Evolutionary conservation across 148 eudicot species (phyloP).

Genomic region (Salicornia ramosissima): DNA sequence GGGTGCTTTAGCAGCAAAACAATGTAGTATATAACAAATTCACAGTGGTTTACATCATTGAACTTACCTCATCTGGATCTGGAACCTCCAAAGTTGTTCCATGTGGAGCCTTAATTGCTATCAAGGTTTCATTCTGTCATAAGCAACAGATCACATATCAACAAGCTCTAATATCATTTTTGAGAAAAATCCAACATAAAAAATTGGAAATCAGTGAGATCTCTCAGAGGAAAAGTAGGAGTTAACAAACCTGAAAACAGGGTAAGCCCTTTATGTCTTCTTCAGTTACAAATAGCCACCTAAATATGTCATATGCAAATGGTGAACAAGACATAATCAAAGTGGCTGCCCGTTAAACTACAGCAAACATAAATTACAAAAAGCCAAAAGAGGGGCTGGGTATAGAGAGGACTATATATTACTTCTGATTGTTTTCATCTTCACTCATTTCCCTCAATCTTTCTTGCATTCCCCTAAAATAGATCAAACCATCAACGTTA

Average conservation of each 20-base stretch:
- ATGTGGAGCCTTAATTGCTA: constrained; percentile 99
- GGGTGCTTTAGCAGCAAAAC: constrained; percentile 10
- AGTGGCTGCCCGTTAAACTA: neutral
- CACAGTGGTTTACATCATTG: neutral
- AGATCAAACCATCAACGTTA: constrained; percentile 24
- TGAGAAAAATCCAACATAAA: neutral
- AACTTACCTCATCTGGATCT: constrained; percentile 76
- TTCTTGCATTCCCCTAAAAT: constrained; percentile 87
- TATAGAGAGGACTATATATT: constrained; percentile 11
- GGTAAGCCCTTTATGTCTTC: constrained; percentile 87
- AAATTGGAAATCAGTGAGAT: neutral
- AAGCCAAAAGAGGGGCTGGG: neutral
- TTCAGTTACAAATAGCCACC: constrained; percentile 97
- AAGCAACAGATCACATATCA: constrained; percentile 17
- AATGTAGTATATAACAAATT: neutral
- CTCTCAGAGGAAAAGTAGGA: neutral
- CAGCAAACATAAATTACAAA: constrained; percentile 9
- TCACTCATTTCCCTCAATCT: constrained; percentile 79
- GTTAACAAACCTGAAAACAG: constrained; percentile 72
- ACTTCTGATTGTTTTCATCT: constrained; percentile 84
- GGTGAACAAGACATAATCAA: neutral
- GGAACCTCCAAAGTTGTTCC: constrained; percentile 99
- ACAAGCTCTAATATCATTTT: neutral
- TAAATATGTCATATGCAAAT: constrained; percentile 22
- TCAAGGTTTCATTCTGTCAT: constrained; percentile 81